Base-by-base conservation (phyloP, 176 grass and related monocot genomes). In the Elaeis guineensis region DNA sequence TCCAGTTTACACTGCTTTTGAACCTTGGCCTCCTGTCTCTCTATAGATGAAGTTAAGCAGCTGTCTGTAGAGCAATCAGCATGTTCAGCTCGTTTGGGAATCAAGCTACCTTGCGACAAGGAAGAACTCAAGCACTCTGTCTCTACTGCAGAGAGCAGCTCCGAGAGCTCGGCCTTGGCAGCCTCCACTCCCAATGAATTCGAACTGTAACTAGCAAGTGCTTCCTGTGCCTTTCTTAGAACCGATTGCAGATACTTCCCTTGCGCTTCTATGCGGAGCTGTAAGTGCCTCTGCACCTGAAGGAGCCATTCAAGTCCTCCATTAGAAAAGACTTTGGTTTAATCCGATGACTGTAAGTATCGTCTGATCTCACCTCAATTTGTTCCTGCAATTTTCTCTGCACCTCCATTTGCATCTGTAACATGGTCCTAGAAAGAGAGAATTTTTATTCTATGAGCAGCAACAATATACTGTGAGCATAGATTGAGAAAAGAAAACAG, bases 221-320 rank as follows among this genome's bases (percentile, higher is more conserved):
- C 72, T 49, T 85, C 77, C 56, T 87, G 72, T 32, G 91, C 86
- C 26, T 77, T 81, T 60, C 39, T 85, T 20, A 96, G 62, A 59
- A 96, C 82, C 12, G 83, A 82, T 54, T 96, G 80, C 65, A 96
- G 74, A 69, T 96, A 96, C 80, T 83, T 84, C 23, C 83, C 86
- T 55, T 96, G 91, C n/a, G 91, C 86, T 77, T 96, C 91, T 24
- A 96, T 90, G 54, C 91, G 83, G 55, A 84, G 69, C 67, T 96
- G 91, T 78, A 96, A 78, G 51, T 90, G 91, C n/a, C 58, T 84
- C 79, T 96, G 83, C 7, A 96, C 91, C 91, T 96, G 54, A 21
- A 65, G 26, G 18, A 67, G 16, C 35, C 35, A 44, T 14, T 44
- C 35, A 14, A 44, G 7, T 14, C 35, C 35, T 44, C 35, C 35